phyloP scores from a whole-genome alignment of 1,284 basidiomycete genomes.

The Wolfiporia cocos region DNA sequence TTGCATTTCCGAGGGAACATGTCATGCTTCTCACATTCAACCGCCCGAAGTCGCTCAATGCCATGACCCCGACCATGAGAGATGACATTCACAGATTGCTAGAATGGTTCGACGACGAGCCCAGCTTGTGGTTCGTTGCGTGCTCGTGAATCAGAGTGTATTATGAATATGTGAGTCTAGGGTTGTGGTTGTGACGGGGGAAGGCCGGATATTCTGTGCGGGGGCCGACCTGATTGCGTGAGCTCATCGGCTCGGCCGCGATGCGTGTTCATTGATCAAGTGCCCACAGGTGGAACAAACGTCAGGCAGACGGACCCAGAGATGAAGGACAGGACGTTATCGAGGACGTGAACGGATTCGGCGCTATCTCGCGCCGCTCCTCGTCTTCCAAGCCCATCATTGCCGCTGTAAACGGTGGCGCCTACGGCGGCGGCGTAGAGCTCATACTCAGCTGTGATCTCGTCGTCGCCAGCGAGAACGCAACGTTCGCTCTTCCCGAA shows the following conservation, averaged over 20 bases:
- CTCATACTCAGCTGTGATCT: conserved; percentile 80
- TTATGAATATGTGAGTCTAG: conserved; percentile 28
- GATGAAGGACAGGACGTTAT: conserved; percentile 40
- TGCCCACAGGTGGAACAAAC: conserved; percentile 47
- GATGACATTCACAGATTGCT: conserved; percentile 52
- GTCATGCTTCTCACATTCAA: conserved; percentile 72
- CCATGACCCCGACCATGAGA: conserved; percentile 59
- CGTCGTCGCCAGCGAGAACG: conserved; percentile 68
- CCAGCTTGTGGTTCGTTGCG: conserved; percentile 67
- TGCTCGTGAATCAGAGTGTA: conserved; percentile 6
- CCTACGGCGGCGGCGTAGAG: conserved; percentile 80
- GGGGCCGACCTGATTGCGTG: conserved; percentile 76
- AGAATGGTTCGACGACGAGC: conserved; percentile 75
- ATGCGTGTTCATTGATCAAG: background rate
- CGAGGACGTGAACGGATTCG: conserved; percentile 61
- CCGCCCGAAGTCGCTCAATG: conserved; percentile 68
- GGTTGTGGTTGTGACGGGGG: conserved; percentile 75
- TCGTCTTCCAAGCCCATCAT: conserved; percentile 71
- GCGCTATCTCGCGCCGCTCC: conserved; percentile 63
- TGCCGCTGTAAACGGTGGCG: conserved; percentile 76
- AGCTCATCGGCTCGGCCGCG: conserved; percentile 19
- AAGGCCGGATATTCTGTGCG: conserved; percentile 75
- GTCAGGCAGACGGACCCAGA: conserved; percentile 35
- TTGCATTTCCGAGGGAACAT: conserved; percentile 59
- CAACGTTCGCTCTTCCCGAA: conserved; percentile 76